Evolutionary conservation across 2,329 filamentous ascomycete genomes (phyloP).

Genomic region (Eutypa lata): DNA sequence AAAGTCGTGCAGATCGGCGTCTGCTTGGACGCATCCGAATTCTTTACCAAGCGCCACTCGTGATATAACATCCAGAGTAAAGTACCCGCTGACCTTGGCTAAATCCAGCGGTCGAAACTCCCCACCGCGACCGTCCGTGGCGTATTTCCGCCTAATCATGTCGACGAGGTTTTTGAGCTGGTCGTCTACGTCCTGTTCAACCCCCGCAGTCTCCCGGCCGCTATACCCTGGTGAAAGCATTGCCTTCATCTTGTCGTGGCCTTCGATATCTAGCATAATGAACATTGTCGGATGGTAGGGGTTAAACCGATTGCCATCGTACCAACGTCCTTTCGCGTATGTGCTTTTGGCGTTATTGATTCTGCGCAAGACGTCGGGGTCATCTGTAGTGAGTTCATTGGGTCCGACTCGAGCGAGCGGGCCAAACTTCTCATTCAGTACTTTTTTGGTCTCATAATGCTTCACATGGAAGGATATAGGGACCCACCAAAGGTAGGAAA

Average conservation of each 20-base stretch:
- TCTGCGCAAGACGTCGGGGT: conserved; percentile 33
- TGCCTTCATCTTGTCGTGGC: conserved; percentile 33
- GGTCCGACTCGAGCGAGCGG: conserved; percentile 37
- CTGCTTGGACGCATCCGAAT: conserved; percentile 19
- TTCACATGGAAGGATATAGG: neutral
- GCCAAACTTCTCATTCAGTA: conserved; percentile 18
- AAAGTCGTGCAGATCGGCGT: conserved; percentile 17
- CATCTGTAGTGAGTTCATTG: conserved; percentile 35
- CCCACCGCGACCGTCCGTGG: conserved; percentile 1
- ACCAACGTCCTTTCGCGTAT: conserved; percentile 16
- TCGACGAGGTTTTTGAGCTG: conserved; percentile 14
- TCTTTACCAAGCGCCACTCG: conserved; percentile 21
- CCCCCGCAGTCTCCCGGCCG: conserved; percentile 15
- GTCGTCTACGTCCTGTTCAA: conserved; percentile 15
- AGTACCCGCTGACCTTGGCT: conserved; percentile 8
- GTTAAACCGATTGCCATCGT: conserved; percentile 9
- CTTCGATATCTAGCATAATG: conserved; percentile 37
- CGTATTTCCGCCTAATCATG: conserved; percentile 16
- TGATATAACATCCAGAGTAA: conserved; percentile 25
- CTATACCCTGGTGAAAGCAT: conserved; percentile 15
- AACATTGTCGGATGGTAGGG: conserved; percentile 47
- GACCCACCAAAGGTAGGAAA: neutral
- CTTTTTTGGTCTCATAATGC: neutral
- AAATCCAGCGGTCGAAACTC: conserved; percentile 12
- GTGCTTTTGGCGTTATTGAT: conserved; percentile 27